Evolutionary conservation across 441 rosid genomes (phyloP), one percentile per base, ranked within the genome.

Genomic region (Breynia disticha): DNA sequence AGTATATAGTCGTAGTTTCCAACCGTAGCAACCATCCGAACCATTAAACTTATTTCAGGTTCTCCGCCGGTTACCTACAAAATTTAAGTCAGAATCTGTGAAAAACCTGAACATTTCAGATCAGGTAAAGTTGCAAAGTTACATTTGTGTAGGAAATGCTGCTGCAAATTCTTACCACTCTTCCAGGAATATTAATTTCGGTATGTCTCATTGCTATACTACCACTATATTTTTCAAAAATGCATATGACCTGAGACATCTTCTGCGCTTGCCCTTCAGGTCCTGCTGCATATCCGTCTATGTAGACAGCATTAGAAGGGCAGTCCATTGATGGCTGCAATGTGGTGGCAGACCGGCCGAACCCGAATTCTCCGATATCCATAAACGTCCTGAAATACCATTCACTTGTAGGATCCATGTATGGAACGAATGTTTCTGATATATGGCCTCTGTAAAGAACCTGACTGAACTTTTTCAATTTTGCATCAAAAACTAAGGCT

Each of bases 401-500:
- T 19, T 85, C 96, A 18, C 46, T 68, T 0, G 83, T 83, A 0
- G 90, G 95, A 67, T 88, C 91, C 87, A 81, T 83, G 44, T 85
- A 85, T 0, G 96, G 96, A 20, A 88, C 96, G 59, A 83, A 88
- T 17, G 87, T 79, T 72, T 88, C 95, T 2, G 96, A 81, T 22
- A 83, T 74, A 65, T 85, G 84, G 13, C 87, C 91, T 67, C 69
- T 79, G 7, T 81, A 83, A 7, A 85, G 54, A 47, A 88, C 86
- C n/a, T 46, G 55, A 10, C 89, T 71, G 37, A 51, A 68, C 46
- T 60, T 73, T 41, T 73, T 72, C 35, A 49, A 35, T 32, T 28
- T 65, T 15, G 72, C 37, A 1, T 85, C 95, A 14, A 72, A 71
- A 32, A 85, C 55, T 2, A 83, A 81, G 38, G 89, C 89, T 12